phyloP scores from a whole-genome alignment of 2,329 filamentous ascomycete genomes.

The Triangularia verruculosa region DNA sequence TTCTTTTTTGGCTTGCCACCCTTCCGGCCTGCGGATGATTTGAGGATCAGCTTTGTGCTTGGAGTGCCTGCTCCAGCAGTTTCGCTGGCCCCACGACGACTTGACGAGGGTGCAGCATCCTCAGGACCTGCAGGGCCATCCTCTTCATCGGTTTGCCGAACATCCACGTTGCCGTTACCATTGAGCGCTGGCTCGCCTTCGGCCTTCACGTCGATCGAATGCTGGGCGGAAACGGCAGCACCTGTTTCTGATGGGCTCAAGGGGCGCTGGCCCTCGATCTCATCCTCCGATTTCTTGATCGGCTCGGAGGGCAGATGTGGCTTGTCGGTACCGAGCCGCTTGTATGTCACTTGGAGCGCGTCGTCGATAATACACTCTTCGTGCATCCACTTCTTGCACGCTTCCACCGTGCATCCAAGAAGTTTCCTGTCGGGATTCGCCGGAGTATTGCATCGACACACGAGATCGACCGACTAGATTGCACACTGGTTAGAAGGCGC shows the following conservation, averaged over 20 bases:
- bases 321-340: slow-evolving; percentile 48
- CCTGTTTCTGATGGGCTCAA: slow-evolving; percentile 50
- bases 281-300: slow-evolving; percentile 38
- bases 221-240: slow-evolving; percentile 46
- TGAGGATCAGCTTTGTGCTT: slow-evolving; percentile 30
- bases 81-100: slow-evolving; percentile 27
- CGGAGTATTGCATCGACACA: slow-evolving; percentile 58
- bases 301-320: slow-evolving; percentile 44
- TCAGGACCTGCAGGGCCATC: slow-evolving; percentile 25
- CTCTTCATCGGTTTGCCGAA: slow-evolving; percentile 33
- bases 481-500: slow-evolving; percentile 15
- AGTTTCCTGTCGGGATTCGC: slow-evolving; percentile 61
- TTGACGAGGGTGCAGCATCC: slow-evolving; percentile 24
- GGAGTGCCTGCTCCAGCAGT: slow-evolving; percentile 23
- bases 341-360: slow-evolving; percentile 48
- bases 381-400: slow-evolving; percentile 62
- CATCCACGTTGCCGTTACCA: slow-evolving; percentile 36
- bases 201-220: slow-evolving; percentile 52
- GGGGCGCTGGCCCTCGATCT: slow-evolving; percentile 41
- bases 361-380: slow-evolving; percentile 60
- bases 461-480: slow-evolving; percentile 48
- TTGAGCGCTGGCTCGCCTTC: slow-evolving; percentile 38
- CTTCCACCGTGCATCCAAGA: slow-evolving; percentile 53
- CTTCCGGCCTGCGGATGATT: slow-evolving; percentile 30
- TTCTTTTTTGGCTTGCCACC: slow-evolving; percentile 38